These are phyloP conservation scores for Ogataea kodamae DNA, from an alignment of 805 yeast genomes.

Conservation along the genomic window DNA sequence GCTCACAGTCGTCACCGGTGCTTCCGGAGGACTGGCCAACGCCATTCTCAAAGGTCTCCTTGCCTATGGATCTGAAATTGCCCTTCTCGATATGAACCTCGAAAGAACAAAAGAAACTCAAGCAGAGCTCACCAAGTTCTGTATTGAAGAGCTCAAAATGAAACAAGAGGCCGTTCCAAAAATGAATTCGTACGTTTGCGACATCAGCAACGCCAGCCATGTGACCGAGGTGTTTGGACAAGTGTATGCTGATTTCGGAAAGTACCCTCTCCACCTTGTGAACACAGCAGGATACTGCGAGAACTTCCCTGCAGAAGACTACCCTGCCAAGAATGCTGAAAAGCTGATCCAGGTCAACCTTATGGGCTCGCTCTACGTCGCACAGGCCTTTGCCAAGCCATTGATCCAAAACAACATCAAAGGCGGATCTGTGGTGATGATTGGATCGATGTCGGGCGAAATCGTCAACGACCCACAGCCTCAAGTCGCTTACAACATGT, in stretches of 20 bases:
- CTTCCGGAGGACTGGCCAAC: conserved; percentile 73
- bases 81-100: conserved; percentile 64
- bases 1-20: conserved; percentile 74
- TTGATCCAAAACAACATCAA: conserved; percentile 51
- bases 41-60: conserved; percentile 62
- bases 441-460: conserved; percentile 79
- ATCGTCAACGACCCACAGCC: conserved; percentile 79
- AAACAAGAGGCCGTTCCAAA: conserved; percentile 32
- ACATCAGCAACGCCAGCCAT: conserved; percentile 59
- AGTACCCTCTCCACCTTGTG: conserved; percentile 60
- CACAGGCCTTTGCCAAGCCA: conserved; percentile 71
- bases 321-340: conserved; percentile 69
- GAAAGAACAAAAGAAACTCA: conserved; percentile 58
- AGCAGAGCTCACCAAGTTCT: conserved; percentile 36
- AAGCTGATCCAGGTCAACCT: conserved; percentile 67
- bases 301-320: conserved; percentile 72
- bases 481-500: conserved; percentile 76
- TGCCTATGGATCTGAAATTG: conserved; percentile 75
- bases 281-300: conserved; percentile 87
- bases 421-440: conserved; percentile 60
- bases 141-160: conserved; percentile 27
- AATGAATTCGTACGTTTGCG: conserved; percentile 66
- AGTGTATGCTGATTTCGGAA: conserved; percentile 52
- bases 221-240: conserved; percentile 59
- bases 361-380: conserved; percentile 68